Evolutionary conservation across 2,329 filamentous ascomycete species (phyloP).

Genomic region (Fonsecaea nubica): DNA sequence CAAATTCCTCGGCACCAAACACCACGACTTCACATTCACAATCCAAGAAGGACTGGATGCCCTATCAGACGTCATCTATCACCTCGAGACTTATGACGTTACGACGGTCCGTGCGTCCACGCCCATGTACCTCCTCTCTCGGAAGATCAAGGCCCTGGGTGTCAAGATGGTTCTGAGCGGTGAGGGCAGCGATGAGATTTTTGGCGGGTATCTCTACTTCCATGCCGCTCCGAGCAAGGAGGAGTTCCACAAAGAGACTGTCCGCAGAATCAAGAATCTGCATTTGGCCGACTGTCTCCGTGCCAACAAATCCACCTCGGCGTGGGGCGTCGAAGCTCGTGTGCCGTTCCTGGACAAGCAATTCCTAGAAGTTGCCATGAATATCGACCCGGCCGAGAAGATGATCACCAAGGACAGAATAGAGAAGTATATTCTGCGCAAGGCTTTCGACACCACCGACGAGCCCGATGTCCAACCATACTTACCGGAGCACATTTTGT

Average conservation of each 20-base stretch:
- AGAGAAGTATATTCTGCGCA: constrained; percentile 97
- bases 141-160: constrained; percentile 99
- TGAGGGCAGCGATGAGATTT: constrained; percentile 97
- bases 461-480: constrained; percentile 82
- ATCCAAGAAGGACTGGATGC: constrained; percentile 97
- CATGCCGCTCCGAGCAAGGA: constrained; percentile 88
- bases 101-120: constrained; percentile 98
- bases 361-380: constrained; percentile 93
- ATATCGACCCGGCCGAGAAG: constrained; percentile 92
- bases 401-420: constrained; percentile 89
- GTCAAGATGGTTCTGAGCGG: constrained; percentile 99
- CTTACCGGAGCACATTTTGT: constrained; percentile 94
- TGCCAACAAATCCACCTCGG: constrained; percentile 98
- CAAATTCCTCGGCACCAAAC: constrained; percentile 95
- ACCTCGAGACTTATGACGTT: constrained; percentile 96
- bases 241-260: constrained; percentile 94
- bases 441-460: constrained; percentile 92
- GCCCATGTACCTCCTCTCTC: constrained; percentile 95
- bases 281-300: constrained; percentile 95
- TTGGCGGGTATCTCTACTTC: constrained; percentile 98
- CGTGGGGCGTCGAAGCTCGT: constrained; percentile 96
- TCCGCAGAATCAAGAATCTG: constrained; percentile 93
- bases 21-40: constrained; percentile 98
- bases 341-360: constrained; percentile 98
- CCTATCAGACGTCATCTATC: constrained; percentile 95